Percentiles rank a stretch among this genome's conserved stretches.
Conservation (phyloP, 257 asterid species). For the Hygrophila difformis region DNA sequence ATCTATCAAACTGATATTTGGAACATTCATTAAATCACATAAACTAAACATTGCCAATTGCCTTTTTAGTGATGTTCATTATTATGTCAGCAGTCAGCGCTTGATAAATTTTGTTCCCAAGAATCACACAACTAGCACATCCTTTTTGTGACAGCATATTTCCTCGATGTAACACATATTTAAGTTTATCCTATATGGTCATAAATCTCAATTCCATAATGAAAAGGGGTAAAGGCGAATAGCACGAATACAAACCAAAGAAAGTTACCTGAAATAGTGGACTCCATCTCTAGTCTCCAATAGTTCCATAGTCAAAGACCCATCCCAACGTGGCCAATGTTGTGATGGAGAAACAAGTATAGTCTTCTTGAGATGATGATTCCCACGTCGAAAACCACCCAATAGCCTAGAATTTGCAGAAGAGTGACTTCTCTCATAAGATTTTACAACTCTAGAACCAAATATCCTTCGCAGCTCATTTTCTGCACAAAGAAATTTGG, state of each 20-base stretch:
- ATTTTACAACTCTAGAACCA: conserved; percentile 80
- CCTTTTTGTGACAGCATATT: no score
- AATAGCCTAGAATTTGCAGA: conserved; percentile 52
- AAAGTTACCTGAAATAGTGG: conserved; percentile 62
- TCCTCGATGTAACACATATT: no score
- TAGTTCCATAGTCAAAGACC: conserved; percentile 83
- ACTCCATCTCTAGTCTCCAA: conserved; percentile 54
- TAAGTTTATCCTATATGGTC: no score
- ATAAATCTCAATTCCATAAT: no score
- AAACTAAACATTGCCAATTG: no score
- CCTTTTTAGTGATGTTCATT: no score
- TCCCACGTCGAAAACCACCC: conserved; percentile 70
- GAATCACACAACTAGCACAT: no score
- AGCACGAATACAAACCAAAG: conserved; percentile 4
- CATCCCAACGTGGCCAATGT: conserved; percentile 98
- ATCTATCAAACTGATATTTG: no score
- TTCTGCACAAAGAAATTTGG: conserved; percentile 76
- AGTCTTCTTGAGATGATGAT: conserved; percentile 58
- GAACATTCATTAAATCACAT: no score
- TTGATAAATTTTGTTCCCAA: no score
- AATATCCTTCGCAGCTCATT: conserved; percentile 89
- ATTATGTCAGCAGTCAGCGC: no score
- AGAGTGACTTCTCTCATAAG: conserved; percentile 52
- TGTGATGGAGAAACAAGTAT: conserved; percentile 77
- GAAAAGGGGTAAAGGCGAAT: no score